A percentile compares a stretch with the other conserved stretches of the same genome.
Evolutionary conservation across 345 rosid genomes (phyloP).

Genomic region (Turritis glabra): DNA sequence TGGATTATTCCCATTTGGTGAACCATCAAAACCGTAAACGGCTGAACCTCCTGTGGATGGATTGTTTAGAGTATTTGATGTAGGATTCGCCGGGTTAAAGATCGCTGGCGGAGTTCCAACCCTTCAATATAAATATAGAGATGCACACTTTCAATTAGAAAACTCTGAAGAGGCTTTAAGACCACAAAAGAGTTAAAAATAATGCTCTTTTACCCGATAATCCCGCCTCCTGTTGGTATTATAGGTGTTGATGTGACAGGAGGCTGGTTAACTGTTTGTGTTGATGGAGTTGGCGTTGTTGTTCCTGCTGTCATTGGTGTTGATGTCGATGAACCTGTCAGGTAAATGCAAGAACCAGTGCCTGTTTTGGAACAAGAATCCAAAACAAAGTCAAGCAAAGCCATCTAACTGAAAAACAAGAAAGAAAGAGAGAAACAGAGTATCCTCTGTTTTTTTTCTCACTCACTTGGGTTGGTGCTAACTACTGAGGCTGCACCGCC

Average conservation of each 20-base stretch:
- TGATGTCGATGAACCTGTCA: conserved; percentile 52
- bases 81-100: conserved; percentile 41
- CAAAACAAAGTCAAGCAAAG: conserved; percentile 5
- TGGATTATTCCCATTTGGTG: conserved; percentile 40
- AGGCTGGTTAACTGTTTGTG: conserved; percentile 42
- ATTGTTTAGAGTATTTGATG: conserved; percentile 24
- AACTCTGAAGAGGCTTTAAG: background rate
- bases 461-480: conserved; percentile 81
- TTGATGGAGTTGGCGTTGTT: conserved; percentile 42
- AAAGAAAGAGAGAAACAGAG: background rate
- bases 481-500: conserved; percentile 72
- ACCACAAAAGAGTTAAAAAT: background rate
- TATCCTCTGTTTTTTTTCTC: background rate
- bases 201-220: conserved; percentile 46
- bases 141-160: conserved; percentile 3
- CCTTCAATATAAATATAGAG: conserved; percentile 12
- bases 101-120: conserved; percentile 39
- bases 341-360: conserved; percentile 74
- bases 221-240: conserved; percentile 46
- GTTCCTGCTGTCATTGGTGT: conserved; percentile 43
- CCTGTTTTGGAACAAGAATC: conserved; percentile 50
- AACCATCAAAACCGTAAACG: conserved; percentile 38
- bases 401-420: background rate
- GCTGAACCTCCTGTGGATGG: conserved; percentile 34
- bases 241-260: conserved; percentile 46